phyloP scores from a whole-genome alignment of 768 basidiomycete genomes.

The Filobasidium floriforme region DNA sequence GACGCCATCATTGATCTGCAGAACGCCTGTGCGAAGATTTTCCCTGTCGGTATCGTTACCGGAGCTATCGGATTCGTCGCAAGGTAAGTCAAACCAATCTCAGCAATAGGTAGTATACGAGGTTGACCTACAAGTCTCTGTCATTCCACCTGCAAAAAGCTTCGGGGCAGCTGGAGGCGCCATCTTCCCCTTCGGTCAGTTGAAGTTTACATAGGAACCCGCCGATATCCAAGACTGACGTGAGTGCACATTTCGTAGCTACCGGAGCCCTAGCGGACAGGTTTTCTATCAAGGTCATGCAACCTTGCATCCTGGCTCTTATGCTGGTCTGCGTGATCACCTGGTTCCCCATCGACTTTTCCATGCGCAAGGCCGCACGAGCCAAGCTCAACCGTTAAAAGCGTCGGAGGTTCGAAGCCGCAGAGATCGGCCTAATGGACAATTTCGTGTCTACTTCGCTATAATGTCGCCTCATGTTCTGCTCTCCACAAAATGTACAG shows the following conservation, averaged over 20 bases:
- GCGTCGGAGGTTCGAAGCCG: background rate
- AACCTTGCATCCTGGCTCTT: slow-evolving; percentile 11
- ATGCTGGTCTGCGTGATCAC: slow-evolving; percentile 10
- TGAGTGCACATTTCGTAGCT: background rate
- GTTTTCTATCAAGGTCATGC: slow-evolving; percentile 12
- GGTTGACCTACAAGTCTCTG: background rate
- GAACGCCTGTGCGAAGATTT: slow-evolving; percentile 8
- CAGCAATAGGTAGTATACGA: too few species aligned
- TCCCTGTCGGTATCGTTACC: slow-evolving; percentile 10
- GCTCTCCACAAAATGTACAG: too few species aligned
- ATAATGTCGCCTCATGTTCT: too few species aligned
- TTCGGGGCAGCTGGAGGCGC: slow-evolving; percentile 10
- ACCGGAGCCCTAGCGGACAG: background rate
- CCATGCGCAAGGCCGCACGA: background rate
- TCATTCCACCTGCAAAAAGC: background rate
- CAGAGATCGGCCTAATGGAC: too few species aligned
- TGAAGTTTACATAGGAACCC: background rate
- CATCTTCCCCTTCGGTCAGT: slow-evolving; percentile 13
- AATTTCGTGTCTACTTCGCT: too few species aligned
- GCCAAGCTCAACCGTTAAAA: background rate
- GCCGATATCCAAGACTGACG: too few species aligned
- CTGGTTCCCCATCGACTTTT: slow-evolving; percentile 13
- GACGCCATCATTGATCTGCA: background rate
- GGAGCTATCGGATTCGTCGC: slow-evolving; percentile 14
- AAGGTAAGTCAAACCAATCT: background rate